Base-by-base conservation (phyloP, 768 basidiomycete genomes). In the Suillus decipiens region DNA sequence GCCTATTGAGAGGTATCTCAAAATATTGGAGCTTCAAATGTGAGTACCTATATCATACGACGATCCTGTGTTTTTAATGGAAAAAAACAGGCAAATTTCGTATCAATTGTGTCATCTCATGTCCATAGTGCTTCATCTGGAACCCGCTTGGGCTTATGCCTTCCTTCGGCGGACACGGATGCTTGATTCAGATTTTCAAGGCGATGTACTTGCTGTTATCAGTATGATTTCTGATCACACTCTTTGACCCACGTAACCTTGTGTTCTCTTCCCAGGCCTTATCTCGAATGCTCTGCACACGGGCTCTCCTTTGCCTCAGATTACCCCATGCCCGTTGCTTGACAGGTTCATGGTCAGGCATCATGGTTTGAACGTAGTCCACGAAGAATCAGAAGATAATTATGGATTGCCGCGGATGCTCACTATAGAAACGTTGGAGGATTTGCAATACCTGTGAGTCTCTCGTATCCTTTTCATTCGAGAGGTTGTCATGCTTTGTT, bases 171-270 rank as follows among this genome's bases (percentile, higher is more conserved):
- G 93, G 37, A 91, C 92, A 0, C 80, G 91, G 12, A 83, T 96
- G 63, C 77, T 88, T 41, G 92, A 95, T 70, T 81, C 88, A 0
- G 86, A 88, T 66, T 95, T 95, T 67, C 87, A 95, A 66, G 94
- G 93, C 1, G 93, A 95, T 61, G 81, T 93, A 8, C 80, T 95
- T 4, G 90, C 93, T 11, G 90, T 95, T 8, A 86, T 95, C 63
- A 89, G 90, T 89, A 64, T 57, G 84, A 70, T 56, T 64, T 24
- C 31, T 12, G 39, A 34, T 14, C 19, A 17, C 37, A 37, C 5
- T 60, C 1, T 34, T 33, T 31, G 31, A 64, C 24, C 22, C 28
- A 12, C n/a, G 5, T 45, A 24, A 42, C 10, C 19, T 55, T 37
- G 61, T 31, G 47, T 48, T 6, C 22, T 12, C 22, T 55, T 36